phyloP scores from a whole-genome alignment of 2,329 filamentous ascomycete species.

The Tolypocladium amazonense region DNA sequence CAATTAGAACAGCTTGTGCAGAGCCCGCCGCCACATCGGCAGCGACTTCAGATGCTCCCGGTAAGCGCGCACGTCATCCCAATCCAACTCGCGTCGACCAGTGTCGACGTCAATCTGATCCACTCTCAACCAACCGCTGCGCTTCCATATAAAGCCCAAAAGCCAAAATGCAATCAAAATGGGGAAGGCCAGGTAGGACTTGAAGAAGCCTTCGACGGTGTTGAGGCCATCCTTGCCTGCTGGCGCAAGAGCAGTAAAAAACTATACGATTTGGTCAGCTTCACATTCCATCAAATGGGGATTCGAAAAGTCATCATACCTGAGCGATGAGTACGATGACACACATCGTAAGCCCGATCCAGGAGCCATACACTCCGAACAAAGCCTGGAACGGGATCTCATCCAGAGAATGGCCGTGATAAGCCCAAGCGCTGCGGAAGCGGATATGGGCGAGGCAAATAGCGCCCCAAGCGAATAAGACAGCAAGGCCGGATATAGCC shows the following conservation, averaged over 20 bases:
- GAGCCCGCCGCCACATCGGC: slow-evolving; percentile 6
- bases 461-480: slow-evolving; percentile 55
- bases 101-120: slow-evolving; percentile 57
- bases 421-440: slow-evolving; percentile 51
- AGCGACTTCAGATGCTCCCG: slow-evolving; percentile 4
- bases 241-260: slow-evolving; percentile 37
- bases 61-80: slow-evolving; percentile 8
- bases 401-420: slow-evolving; percentile 48
- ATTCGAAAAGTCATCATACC: slow-evolving; percentile 16
- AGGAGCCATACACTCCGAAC: slow-evolving; percentile 52
- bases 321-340: slow-evolving; percentile 41
- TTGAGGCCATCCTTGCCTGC: slow-evolving; percentile 17
- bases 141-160: slow-evolving; percentile 54
- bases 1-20: slow-evolving; percentile 3
- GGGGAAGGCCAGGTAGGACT: slow-evolving; percentile 39
- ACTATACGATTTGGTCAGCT: slow-evolving; percentile 14
- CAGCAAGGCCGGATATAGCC: slow-evolving; percentile 50
- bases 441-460: slow-evolving; percentile 57
- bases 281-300: not conserved
- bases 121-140: slow-evolving; percentile 44
- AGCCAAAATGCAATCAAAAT: slow-evolving; percentile 44
- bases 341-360: slow-evolving; percentile 47
- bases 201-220: slow-evolving; percentile 41
- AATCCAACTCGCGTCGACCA: slow-evolving; percentile 45
- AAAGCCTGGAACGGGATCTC: slow-evolving; percentile 53